Conservation (phyloP, 179 eudicot species). For the Beta corolliflora region DNA sequence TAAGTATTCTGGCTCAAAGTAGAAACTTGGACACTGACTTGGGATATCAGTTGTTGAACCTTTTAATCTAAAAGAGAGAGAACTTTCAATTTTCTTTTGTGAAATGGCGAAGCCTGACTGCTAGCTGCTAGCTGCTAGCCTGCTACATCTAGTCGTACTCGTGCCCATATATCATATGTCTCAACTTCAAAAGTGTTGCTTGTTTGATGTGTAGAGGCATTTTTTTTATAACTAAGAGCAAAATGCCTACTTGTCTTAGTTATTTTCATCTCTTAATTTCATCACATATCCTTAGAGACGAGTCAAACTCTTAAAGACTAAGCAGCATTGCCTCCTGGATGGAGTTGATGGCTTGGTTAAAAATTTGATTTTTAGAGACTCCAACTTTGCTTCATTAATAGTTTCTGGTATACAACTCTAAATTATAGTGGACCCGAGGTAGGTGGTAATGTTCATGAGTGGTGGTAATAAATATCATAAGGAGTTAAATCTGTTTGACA, state of each 20-base stretch:
- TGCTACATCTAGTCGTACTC: not conserved
- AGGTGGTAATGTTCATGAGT: not conserved
- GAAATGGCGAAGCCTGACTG: not conserved
- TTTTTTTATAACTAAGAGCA: not conserved
- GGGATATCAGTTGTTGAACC: not conserved
- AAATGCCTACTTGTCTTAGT: not conserved
- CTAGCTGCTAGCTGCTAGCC: not conserved
- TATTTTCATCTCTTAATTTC: not conserved
- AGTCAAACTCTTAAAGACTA: not conserved
- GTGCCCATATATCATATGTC: not conserved
- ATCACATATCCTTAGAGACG: not conserved
- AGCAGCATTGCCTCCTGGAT: not conserved
- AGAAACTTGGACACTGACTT: not conserved
- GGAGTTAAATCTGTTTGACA: not conserved
- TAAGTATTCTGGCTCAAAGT: not conserved
- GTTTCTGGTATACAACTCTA: not conserved
- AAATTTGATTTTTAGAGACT: not conserved
- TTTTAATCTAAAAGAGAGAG: not conserved
- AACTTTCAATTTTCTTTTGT: not conserved
- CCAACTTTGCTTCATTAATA: not conserved
- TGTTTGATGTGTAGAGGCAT: no score
- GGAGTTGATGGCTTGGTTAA: not conserved
- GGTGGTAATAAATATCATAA: not conserved
- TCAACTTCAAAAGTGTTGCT: not conserved
- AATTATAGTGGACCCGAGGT: not conserved